A percentile compares a stretch with the other conserved stretches of the same genome.
Evolutionary conservation across 179 eudicot species (phyloP).

Genomic region (Silene coronaria): DNA sequence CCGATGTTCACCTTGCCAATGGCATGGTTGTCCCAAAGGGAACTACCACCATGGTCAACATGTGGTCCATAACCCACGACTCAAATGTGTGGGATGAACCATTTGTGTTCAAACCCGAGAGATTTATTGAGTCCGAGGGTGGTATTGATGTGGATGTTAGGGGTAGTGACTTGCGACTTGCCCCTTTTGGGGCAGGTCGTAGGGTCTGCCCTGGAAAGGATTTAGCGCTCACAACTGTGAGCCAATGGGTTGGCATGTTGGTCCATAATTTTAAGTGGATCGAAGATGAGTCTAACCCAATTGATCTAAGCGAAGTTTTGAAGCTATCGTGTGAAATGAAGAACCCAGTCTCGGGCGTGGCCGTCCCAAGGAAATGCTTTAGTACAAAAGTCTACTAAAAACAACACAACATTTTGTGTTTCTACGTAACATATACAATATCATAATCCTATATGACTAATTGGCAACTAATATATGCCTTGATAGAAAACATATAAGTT

Average conservation of each 20-base stretch:
- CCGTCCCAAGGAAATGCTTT: slow-evolving; percentile 32
- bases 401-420: neutral
- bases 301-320: slow-evolving; percentile 41
- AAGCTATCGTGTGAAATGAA: slow-evolving; percentile 53
- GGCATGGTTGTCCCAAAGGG: slow-evolving; percentile 54
- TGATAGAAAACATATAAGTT: neutral
- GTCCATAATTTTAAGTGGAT: slow-evolving; percentile 23
- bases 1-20: slow-evolving; percentile 42
- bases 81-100: slow-evolving; percentile 42
- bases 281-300: slow-evolving; percentile 3
- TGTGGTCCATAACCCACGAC: slow-evolving; percentile 75
- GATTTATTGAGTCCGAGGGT: slow-evolving; percentile 30
- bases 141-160: slow-evolving; percentile 32
- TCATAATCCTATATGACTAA: neutral
- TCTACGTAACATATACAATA: neutral
- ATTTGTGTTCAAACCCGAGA: slow-evolving; percentile 39
- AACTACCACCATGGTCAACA: slow-evolving; percentile 67
- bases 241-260: slow-evolving; percentile 26
- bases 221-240: slow-evolving; percentile 37
- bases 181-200: slow-evolving; percentile 57
- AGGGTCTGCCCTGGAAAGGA: slow-evolving; percentile 50
- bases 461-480: slow-evolving; percentile 11
- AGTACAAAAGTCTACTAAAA: slow-evolving; percentile 7
- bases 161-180: slow-evolving; percentile 43
- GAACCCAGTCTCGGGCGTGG: slow-evolving; percentile 35